A percentile compares a stretch with the other conserved stretches of the same genome.
Evolutionary conservation across 2,329 filamentous ascomycete species (phyloP).

Genomic region (Akanthomyces uredinophilus): DNA sequence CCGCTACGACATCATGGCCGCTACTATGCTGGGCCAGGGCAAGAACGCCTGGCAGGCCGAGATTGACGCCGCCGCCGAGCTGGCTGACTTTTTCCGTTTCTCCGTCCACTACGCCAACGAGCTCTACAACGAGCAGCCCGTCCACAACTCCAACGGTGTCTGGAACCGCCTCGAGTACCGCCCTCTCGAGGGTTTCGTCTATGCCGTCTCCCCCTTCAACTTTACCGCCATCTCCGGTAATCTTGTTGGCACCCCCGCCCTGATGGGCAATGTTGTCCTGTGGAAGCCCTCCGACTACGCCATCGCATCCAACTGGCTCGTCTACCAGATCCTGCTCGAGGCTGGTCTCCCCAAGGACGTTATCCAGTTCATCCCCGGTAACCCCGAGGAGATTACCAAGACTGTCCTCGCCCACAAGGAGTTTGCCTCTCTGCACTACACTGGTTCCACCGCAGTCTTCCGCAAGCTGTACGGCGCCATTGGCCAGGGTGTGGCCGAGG

Average conservation of each 20-base stretch:
- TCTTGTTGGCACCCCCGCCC: slow-evolving; percentile 72
- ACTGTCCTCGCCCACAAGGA: slow-evolving; percentile 69
- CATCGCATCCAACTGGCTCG: slow-evolving; percentile 84
- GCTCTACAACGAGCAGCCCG: slow-evolving; percentile 80
- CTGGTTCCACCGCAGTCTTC: slow-evolving; percentile 88
- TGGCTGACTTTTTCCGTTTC: slow-evolving; percentile 89
- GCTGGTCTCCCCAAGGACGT: slow-evolving; percentile 85
- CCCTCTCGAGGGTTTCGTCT: slow-evolving; percentile 90
- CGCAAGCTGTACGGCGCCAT: slow-evolving; percentile 83
- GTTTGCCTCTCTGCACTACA: slow-evolving; percentile 92
- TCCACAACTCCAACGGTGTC: slow-evolving; percentile 73
- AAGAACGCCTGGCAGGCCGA: slow-evolving; percentile 99
- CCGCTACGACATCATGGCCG: slow-evolving; percentile 92
- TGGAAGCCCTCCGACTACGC: slow-evolving; percentile 95
- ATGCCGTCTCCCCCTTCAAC: slow-evolving; percentile 92
- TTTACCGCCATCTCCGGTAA: slow-evolving; percentile 94
- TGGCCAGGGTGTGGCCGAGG: slow-evolving; percentile 72
- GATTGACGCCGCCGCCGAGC: slow-evolving; percentile 90
- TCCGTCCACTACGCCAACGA: slow-evolving; percentile 93
- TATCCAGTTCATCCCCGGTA: slow-evolving; percentile 88
- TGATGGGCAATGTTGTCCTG: slow-evolving; percentile 90
- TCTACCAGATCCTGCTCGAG: slow-evolving; percentile 87
- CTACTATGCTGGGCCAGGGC: slow-evolving; percentile 92
- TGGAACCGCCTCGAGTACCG: slow-evolving; percentile 93
- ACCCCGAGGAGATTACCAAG: slow-evolving; percentile 78